These are phyloP conservation scores for Picochlorum sp. DNA, from an alignment of 139 green algal genomes.

Conservation along the genomic window DNA sequence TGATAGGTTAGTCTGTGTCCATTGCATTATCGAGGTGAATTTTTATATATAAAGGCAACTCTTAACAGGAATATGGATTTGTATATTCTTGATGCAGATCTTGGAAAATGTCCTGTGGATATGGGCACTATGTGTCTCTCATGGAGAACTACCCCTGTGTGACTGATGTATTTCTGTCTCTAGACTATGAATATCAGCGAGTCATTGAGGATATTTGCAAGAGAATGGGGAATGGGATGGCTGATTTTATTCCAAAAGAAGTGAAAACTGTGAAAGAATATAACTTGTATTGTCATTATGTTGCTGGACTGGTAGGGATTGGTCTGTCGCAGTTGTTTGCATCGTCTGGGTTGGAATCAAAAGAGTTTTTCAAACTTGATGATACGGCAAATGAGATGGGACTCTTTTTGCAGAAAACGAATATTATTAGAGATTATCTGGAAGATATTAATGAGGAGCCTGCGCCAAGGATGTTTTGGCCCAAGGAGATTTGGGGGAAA, in stretches of 20 bases:
- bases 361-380: constrained; percentile 27
- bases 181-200: constrained; percentile 54
- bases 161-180: constrained; percentile 58
- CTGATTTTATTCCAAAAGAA: constrained; percentile 85
- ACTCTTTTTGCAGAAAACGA: constrained; percentile 98
- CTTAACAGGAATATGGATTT: too few relatives aligned
- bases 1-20: constrained; percentile 21
- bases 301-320: constrained; percentile 92
- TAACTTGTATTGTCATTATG: constrained; percentile 97
- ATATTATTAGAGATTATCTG: constrained; percentile 99
- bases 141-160: constrained; percentile 78
- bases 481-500: constrained; percentile 80
- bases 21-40: too few relatives aligned
- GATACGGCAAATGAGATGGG: constrained; percentile 92
- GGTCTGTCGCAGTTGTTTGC: constrained; percentile 88
- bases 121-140: constrained; percentile 69
- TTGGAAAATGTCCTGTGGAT: constrained; percentile 60
- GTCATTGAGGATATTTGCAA: constrained; percentile 91
- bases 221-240: constrained; percentile 94
- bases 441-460: constrained; percentile 97
- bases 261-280: constrained; percentile 76
- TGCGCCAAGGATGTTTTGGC: constrained; percentile 87
- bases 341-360: constrained; percentile 48
- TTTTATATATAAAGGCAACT: too few relatives aligned
- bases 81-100: constrained; percentile 15